Conservation (phyloP, 331 rosid genomes). For the Dryas integrifolia region DNA sequence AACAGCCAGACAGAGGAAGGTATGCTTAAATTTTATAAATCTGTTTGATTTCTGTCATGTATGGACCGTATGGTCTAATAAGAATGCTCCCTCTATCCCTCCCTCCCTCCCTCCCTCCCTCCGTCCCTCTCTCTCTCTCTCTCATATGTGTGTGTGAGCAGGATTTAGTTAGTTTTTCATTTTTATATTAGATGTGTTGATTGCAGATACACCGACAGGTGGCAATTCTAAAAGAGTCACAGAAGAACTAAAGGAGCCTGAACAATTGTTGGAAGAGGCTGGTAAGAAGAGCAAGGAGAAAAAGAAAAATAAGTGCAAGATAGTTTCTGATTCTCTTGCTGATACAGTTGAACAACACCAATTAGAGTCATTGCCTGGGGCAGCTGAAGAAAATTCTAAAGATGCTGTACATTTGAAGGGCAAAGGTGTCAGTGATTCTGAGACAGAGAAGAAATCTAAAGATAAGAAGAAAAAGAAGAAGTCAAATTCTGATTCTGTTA, state of each 20-base stretch:
- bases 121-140: neutral
- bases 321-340: slow-evolving; percentile 38
- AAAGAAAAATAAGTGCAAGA: slow-evolving; percentile 49
- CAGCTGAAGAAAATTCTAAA: slow-evolving; percentile 28
- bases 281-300: slow-evolving; percentile 35
- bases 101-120: neutral
- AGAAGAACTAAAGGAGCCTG: slow-evolving; percentile 21
- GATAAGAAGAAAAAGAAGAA: slow-evolving; percentile 57
- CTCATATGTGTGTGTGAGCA: neutral
- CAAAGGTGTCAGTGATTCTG: slow-evolving; percentile 29
- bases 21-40: slow-evolving; percentile 29
- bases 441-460: slow-evolving; percentile 46
- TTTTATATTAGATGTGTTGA: too few relatives aligned
- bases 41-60: neutral
- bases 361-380: slow-evolving; percentile 25
- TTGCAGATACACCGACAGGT: too few relatives aligned
- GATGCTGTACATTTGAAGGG: slow-evolving; percentile 30
- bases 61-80: neutral
- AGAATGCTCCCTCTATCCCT: neutral
- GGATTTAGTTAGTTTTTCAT: neutral
- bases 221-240: neutral
- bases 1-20: slow-evolving; percentile 44
- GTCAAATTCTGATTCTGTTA: slow-evolving; percentile 25
- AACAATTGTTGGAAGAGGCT: slow-evolving; percentile 27
- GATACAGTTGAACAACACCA: slow-evolving; percentile 31